These are phyloP conservation scores for Neltuma alba DNA, from an alignment of 306 rosid species.

Conservation along the genomic window DNA sequence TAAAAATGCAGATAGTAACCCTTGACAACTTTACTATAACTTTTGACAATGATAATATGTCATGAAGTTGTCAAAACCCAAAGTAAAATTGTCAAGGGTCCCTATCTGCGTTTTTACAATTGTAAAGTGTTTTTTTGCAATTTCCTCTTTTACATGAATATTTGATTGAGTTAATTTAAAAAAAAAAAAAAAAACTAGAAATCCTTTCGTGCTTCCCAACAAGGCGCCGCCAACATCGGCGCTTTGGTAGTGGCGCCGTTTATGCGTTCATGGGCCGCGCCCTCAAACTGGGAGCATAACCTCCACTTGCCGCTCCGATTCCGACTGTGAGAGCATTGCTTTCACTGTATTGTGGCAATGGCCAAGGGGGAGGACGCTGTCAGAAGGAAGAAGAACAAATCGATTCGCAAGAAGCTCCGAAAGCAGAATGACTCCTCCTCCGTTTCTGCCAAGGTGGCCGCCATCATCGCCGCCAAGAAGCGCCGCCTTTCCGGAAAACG, in stretches of 20 bases:
- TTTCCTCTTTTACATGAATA: too few species aligned
- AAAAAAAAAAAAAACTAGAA: too few species aligned
- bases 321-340: neutral
- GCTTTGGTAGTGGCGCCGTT: neutral
- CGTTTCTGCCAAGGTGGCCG: conserved; percentile 73
- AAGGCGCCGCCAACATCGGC: neutral
- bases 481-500: conserved; percentile 91
- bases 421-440: conserved; percentile 45
- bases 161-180: too few species aligned
- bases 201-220: neutral
- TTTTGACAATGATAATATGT: too few species aligned
- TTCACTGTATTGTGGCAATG: conserved; percentile 45
- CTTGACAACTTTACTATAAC: too few species aligned
- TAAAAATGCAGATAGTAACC: too few species aligned
- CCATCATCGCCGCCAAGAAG: conserved; percentile 91
- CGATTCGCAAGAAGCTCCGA: conserved; percentile 55
- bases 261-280: neutral
- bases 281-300: neutral
- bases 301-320: neutral
- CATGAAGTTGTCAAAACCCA: too few species aligned
- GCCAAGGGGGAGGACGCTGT: conserved; percentile 80
- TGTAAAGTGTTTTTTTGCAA: too few species aligned
- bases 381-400: conserved; percentile 65
- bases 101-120: too few species aligned
- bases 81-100: too few species aligned